Evolutionary conservation across 202 grass and related monocot genomes (phyloP), one percentile per base, ranked within the genome.

Genomic region (Setaria viridis): DNA sequence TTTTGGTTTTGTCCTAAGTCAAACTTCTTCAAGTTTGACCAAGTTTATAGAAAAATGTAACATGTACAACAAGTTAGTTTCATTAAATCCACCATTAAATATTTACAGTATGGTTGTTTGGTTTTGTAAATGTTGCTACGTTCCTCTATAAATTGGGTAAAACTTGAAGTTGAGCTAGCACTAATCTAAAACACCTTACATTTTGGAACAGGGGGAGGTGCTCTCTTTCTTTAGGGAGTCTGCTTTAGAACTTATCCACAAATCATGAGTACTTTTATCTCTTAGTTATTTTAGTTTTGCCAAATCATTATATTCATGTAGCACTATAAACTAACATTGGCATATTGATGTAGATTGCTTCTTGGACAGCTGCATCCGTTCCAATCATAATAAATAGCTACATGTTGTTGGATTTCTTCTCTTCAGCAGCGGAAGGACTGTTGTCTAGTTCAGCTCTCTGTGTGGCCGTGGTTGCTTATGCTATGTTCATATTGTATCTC

Each of bases 351-450:
- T 74, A 97, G 94, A 89, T 90, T 76, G 83, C 74, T 25, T 92
- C 87, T 6, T 97, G 94, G 94, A 82, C 57, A 8, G 89, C 94
- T 68, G 89, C 87, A 12, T 75, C 91, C 9, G 11, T 92, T 11
- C 82, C 92, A 9, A 94, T 97, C 45, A 50, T 82, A 67, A 94
- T 97, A 86, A 94, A 97, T 62, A 88, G 91, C 56, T 94, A 92
- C 34, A 80, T 94, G 68, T 43, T 97, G 82, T 43, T 97, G 76
- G 94, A 97, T 76, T 97, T 97, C 80, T 90, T 90, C 71, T 92
- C 87, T 60, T 92, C 80, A 6, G 91, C 83, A 57, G 80, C 82
- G 6, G 64, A 72, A 63, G 91, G 91, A 8, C 25, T 67, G 19
- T 45, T 97, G 4, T 88, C 89, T 6, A 86, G 62, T 29, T 85